Base-by-base conservation (phyloP, 495 filamentous ascomycete species). In the Aspergillus campestris region DNA sequence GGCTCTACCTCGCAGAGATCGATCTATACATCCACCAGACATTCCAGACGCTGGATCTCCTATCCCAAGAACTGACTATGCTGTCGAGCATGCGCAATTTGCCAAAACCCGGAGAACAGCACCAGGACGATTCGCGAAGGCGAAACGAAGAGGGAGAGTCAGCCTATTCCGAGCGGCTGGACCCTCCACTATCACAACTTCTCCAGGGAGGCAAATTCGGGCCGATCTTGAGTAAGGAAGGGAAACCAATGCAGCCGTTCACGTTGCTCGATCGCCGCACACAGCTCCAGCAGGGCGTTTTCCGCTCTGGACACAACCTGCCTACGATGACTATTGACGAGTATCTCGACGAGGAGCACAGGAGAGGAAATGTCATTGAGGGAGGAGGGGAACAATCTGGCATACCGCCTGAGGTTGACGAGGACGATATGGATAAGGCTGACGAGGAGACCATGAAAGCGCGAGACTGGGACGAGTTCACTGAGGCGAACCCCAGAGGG, bases 291-390 rank as follows among this genome's bases (percentile, higher is more conserved):
- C 69, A 82, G 38, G 88, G 90, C 4, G 91, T 97, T 3, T 98
- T 98, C 63, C 77, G 84, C 42, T 79, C 89, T 3, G 86, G 90
- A 7, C 92, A 98, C 61, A 95, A 85, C 63, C 67, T 98, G 34
- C 92, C 92, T 7, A 97, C 94, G 0, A 97, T 97, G 92, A 86
- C 80, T 0, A 97, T 98, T 48, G 94, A 98, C 51, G 92, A 98
- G 64, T 97, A 97, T 58, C 69, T 98, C 11, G 91, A 91, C 38
- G 92, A 98, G 67, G 92, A 98, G 63, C 73, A 81, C 48, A 73
- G 77, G 49, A 71, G 85, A 58, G 94, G 94, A 7, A 87, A 87
- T 4, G 18, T 24, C n/a, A 85, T 98, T 15, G 83, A 95, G 42
- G 83, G 95, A 59, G 90, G 89, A 28, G 92, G 92, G 34, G 82